Percentiles rank a stretch among this genome's conserved stretches.
These are phyloP conservation scores for Acanthamoeba lenticulata DNA, from an alignment of 208 protist genomes.

Conservation along the genomic window DNA sequence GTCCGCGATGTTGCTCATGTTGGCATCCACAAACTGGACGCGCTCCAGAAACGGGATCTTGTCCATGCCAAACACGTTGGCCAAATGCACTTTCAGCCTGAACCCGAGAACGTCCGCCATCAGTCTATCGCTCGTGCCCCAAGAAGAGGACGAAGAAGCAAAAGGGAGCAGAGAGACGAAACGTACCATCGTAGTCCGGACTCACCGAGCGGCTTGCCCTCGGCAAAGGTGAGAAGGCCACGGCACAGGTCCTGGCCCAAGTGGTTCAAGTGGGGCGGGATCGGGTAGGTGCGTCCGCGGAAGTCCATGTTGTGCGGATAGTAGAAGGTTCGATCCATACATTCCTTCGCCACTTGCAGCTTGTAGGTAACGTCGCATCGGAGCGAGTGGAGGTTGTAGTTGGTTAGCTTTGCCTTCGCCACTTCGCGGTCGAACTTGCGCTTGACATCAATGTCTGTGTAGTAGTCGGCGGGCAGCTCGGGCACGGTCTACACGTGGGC, in stretches of 20 bases:
- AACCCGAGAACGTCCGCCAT: not conserved
- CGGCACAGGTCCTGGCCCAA: conserved; percentile 93
- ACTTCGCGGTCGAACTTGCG: no score
- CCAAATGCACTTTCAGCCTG: conserved; percentile 96
- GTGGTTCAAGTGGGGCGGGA: conserved; percentile 97
- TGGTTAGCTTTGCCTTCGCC: conserved; percentile 63
- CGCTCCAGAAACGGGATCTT: conserved; percentile 96
- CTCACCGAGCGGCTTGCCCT: conserved; percentile 93
- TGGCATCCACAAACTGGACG: conserved; percentile 93
- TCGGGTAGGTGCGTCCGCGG: conserved; percentile 97
- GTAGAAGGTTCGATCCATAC: conserved; percentile 89
- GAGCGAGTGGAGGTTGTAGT: conserved; percentile 79
- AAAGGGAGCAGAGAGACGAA: not conserved
- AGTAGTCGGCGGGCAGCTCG: not conserved
- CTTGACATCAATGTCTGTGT: not conserved
- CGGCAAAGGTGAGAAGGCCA: conserved; percentile 94
- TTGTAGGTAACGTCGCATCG: conserved; percentile 79
- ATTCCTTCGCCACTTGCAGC: conserved; percentile 74
- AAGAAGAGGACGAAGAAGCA: not conserved
- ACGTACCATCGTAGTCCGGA: conserved; percentile 94
- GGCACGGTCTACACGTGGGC: not conserved
- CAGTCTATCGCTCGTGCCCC: not conserved
- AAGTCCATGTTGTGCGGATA: conserved; percentile 99
- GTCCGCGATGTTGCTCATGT: conserved; percentile 85
- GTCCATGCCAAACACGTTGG: conserved; percentile 97